A percentile compares a stretch with the other conserved stretches of the same genome.
phyloP scores from a whole-genome alignment of 2,329 filamentous ascomycete species.

The Ceratocystis papillata region DNA sequence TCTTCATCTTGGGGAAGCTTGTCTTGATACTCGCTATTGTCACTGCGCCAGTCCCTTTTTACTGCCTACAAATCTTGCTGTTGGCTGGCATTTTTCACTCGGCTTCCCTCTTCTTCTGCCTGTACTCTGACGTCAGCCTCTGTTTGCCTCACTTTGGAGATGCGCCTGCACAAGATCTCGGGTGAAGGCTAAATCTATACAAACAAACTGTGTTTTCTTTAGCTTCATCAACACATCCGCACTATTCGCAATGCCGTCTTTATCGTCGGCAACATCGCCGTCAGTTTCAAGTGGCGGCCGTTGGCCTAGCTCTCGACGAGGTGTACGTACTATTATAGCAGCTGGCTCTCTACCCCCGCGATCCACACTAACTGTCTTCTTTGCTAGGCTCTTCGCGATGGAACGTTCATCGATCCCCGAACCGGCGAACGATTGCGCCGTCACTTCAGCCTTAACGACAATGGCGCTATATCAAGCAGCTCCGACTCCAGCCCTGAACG shows the following conservation, averaged over 20 bases:
- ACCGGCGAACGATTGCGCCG: conserved; percentile 78
- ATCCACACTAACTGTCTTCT: neutral
- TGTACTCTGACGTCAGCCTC: conserved; percentile 12
- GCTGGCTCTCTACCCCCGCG: neutral
- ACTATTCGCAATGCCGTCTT: conserved; percentile 19
- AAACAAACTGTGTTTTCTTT: neutral
- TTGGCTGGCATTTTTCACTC: neutral
- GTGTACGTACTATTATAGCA: neutral
- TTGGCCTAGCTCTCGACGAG: conserved; percentile 15
- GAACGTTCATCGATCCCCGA: conserved; percentile 73
- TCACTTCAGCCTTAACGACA: conserved; percentile 56
- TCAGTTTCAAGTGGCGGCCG: conserved; percentile 1
- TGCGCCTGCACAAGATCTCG: conserved; percentile 14
- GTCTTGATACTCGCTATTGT: neutral
- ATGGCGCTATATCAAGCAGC: conserved; percentile 28
- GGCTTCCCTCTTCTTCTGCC: neutral
- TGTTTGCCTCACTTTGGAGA: conserved; percentile 6
- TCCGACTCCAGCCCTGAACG: conserved; percentile 29
- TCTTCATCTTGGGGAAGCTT: too few relatives aligned
- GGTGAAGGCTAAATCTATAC: conserved; percentile 13
- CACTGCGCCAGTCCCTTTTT: neutral
- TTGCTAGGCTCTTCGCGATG: conserved; percentile 61
- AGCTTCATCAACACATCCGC: neutral
- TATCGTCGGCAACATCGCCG: conserved; percentile 5
- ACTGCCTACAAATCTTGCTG: neutral